Evolutionary conservation across 192 early-diverging fungal genomes (phyloP), one percentile per base, ranked within the genome.

Genomic region (Pilaira anomala): DNA sequence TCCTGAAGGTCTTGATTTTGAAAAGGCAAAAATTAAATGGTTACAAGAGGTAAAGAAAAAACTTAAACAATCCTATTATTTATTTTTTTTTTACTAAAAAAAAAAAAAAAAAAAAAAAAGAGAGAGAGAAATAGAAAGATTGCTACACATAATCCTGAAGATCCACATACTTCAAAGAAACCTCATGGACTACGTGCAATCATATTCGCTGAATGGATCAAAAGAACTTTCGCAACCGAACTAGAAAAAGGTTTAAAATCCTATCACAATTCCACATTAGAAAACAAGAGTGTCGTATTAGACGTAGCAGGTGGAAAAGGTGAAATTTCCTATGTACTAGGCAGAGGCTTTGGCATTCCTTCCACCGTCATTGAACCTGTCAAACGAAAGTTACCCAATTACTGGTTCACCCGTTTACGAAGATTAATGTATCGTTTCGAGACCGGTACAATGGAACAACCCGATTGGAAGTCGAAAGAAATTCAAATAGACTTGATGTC

Each of bases 261-360:
- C 2, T 36, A 6, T 36, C 6, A 36, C 11, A 36, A 36, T 6
- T 36, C 33, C 6, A 36, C 6, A 3, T 36, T 36, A 36, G 33
- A 55, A 30, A 55, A 8, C 26, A 55, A 33, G 26, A 18, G 1
- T 30, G 44, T 46, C 11, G 76, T 82, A 5, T 65, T 80, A 33
- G 83, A 85, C 45, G 78, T 85, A 51, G 83, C 82, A 0, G 83
- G 83, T 21, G 83, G 83, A 11, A 73, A 79, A 60, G 83, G 83
- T 1, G 76, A 80, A 41, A 30, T 82, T 0, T 69, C 75, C 0
- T 68, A 81, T 74, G 76, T 81, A 45, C 44, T 83, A 12, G 69
- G 72, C 25, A 72, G 72, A 13, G 63, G 67, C 2, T 77, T 76
- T 52, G 76, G 77, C 0, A 65, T 78, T n/a, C 65, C 61, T 7